A percentile compares a stretch with the other conserved stretches of the same genome.
Evolutionary conservation across 192 early-diverging fungal genomes (phyloP).

Genomic region (Backusella luteola): DNA sequence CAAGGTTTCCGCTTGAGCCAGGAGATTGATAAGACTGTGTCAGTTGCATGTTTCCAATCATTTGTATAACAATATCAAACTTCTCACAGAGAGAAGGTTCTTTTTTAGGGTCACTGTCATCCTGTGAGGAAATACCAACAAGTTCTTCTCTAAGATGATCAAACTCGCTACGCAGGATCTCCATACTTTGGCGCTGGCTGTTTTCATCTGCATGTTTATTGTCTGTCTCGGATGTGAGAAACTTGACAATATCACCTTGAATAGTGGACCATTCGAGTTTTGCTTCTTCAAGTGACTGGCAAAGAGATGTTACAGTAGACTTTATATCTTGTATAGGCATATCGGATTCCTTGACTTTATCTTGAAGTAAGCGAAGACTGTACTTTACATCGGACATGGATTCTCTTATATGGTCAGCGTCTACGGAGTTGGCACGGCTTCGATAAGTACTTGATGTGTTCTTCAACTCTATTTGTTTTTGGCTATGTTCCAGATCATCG

Average conservation of each 20-base stretch:
- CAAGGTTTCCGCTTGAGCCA: neutral
- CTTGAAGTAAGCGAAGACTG: constrained; percentile 15
- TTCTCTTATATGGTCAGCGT: neutral
- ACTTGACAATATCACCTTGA: constrained; percentile 27
- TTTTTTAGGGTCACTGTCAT: neutral
- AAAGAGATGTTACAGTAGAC: constrained; percentile 8
- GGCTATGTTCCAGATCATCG: constrained; percentile 15
- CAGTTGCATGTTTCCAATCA: constrained; percentile 25
- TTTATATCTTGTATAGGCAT: constrained; percentile 21
- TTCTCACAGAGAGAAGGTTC: constrained; percentile 19
- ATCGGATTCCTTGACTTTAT: constrained; percentile 15
- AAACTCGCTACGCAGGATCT: constrained; percentile 14
- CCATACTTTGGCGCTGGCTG: neutral
- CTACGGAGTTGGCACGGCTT: neutral
- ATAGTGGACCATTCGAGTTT: constrained; percentile 24
- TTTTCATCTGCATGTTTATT: neutral
- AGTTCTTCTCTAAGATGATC: constrained; percentile 17
- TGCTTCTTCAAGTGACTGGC: constrained; percentile 20
- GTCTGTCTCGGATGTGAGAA: constrained; percentile 19
- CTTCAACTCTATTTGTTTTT: constrained; percentile 8
- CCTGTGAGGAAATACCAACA: constrained; percentile 9
- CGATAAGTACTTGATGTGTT: neutral
- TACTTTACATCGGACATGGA: constrained; percentile 18
- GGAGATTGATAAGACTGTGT: constrained; percentile 9
- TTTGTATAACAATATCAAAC: constrained; percentile 26